A percentile compares a stretch with the other conserved stretches of the same genome.
These are phyloP conservation scores for Trichoderma sp. DNA, from an alignment of 2,329 filamentous ascomycete species.

Conservation along the genomic window DNA sequence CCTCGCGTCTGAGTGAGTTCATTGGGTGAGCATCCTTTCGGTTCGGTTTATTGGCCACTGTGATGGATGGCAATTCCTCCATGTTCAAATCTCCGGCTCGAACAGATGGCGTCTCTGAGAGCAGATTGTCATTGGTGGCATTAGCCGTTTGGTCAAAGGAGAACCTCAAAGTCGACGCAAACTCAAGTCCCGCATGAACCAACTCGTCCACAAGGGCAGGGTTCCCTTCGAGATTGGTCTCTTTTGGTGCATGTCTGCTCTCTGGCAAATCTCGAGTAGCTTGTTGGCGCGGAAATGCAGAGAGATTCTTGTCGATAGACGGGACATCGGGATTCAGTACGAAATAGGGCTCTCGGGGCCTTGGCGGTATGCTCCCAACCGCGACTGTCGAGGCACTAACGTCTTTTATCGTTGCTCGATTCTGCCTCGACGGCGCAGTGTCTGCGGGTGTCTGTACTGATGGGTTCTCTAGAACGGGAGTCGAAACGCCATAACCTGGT, in stretches of 20 bases:
- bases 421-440: neutral
- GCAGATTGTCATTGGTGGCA: neutral
- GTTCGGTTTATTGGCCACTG: conserved; percentile 1
- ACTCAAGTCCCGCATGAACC: neutral
- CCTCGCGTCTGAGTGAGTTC: neutral
- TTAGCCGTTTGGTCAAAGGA: neutral
- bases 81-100: neutral
- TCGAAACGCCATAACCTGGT: neutral
- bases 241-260: neutral
- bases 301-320: neutral
- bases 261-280: neutral
- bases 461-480: neutral
- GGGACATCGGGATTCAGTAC: neutral
- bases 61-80: neutral
- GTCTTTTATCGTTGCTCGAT: neutral
- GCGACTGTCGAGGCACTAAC: neutral
- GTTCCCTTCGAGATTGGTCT: neutral
- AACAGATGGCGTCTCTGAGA: neutral
- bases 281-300: neutral
- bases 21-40: neutral
- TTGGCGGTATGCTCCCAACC: neutral
- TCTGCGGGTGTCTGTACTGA: neutral
- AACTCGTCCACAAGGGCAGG: neutral
- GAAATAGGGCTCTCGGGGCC: conserved; percentile 18
- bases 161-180: conserved; percentile 1